Conservation (phyloP, 257 asterid genomes). For the Avicennia marina region DNA sequence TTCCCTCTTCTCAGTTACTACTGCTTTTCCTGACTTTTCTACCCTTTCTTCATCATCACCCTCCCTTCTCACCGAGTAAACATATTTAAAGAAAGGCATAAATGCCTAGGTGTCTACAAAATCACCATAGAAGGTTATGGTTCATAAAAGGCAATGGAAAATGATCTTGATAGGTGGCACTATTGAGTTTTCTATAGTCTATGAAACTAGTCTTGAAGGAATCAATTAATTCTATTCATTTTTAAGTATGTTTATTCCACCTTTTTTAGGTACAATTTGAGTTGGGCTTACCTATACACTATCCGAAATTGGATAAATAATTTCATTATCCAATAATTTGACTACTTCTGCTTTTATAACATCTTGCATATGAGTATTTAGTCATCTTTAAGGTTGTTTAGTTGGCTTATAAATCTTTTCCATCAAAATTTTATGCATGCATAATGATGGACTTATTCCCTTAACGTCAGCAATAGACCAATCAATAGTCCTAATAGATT, state of each 20-base stretch:
- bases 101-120: too few species aligned
- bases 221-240: not conserved
- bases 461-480: not conserved
- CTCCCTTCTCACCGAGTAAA: too few species aligned
- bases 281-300: not conserved
- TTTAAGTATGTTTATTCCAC: not conserved
- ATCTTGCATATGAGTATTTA: not conserved
- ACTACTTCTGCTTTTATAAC: not conserved
- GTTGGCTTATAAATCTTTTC: not conserved
- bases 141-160: not conserved
- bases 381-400: not conserved
- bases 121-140: too few species aligned
- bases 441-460: not conserved
- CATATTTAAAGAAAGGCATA: too few species aligned
- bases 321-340: not conserved
- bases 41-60: too few species aligned
- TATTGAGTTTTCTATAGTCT: not conserved
- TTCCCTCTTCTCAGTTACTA: too few species aligned
- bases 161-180: not conserved
- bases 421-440: not conserved
- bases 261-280: not conserved
- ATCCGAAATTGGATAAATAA: not conserved
- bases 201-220: not conserved
- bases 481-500: too few species aligned
- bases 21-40: too few species aligned